Base-by-base conservation (phyloP, 139 green algal species). In the Chlorella ohadii region DNA sequence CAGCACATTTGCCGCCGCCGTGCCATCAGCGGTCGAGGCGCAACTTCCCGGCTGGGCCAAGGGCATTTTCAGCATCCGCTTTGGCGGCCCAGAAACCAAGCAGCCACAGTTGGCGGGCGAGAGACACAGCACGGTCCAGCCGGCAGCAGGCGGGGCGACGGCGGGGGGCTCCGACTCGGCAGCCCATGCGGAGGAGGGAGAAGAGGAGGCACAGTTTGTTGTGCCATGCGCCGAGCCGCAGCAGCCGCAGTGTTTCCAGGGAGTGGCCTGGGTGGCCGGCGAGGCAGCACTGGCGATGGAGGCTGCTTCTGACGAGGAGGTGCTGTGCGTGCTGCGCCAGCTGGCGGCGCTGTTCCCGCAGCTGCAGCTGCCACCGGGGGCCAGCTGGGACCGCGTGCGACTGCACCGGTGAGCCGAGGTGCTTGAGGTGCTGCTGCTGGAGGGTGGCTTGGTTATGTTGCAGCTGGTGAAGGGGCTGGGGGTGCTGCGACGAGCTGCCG, bases 71-170 rank as follows among this genome's bases (percentile, higher is more conserved):
- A 72, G 38, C 55, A 44, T 83, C 4, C 67, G 85, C 9, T 83
- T 86, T 44, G 85, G 85, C 17, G 85, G 85, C 15, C 70, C 85
- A 5, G 85, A 88, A 38, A 36, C 86, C 61, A 88, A 88, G 72
- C 77, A 15, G 36, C 28, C 31, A 57, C 57, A 68, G 20, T 15
- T 59, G 2, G 51, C 51, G 2, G 15, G 51, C 51, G 15, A 16
- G n/a, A 15, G 66, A 33, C 66, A 44, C 34, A 51, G 1, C 17
- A 15, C 34, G 17, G 67, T 34, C 34, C 15, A 28, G 17, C 63
- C 27, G 23, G 59, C 59, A 33, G 59, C 23, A 16, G n/a, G n/a
- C n/a, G n/a, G n/a, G n/a, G 63, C 28, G 16, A 28, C 28, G 19
- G 64, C n/a, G 41, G 64, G 25, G 2, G 31, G 12, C 13, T 2